Base-by-base conservation (phyloP, 1,139 yeast species). In the Candida pseudocylindracea region DNA sequence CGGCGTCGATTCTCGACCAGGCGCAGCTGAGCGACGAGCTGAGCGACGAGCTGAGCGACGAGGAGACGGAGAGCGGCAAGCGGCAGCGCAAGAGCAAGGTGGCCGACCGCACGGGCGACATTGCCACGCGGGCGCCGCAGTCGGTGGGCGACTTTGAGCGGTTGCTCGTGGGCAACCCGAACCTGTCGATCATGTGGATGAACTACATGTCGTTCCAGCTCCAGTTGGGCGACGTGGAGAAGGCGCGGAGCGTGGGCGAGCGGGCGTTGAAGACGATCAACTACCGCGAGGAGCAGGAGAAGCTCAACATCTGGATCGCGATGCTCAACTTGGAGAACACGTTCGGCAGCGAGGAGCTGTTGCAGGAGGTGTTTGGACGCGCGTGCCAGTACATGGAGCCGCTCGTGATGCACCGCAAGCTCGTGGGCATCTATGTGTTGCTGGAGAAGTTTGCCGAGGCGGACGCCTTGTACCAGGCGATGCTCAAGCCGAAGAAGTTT, bases 121-220 rank as follows among this genome's bases (percentile, higher is more conserved):
- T 88, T 39, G 71, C 70, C 44, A 67, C 91, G 20, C 65, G 85
- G 45, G 78, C 88, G 10, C 98, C 98, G 29, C 92, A 85, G 51
- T 81, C 95, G 34, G 75, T 72, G 32, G 57, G 72, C 36, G 99
- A 88, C 53, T 88, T 81, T 47, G 99, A 88, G 54, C 70, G 98
- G 45, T 57, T 88, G 41, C 63, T 88, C 35, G 67, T 88, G 37
- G 93, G 95, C 47, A 76, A 78, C 46, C 96, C 98, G 35, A 78
- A 81, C 56, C 80, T 94, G 2, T 85, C 98, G 2, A 68, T 85
- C 33, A 56, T 83, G 41, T 88, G 98, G 98, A 85, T 88, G 81
- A 81, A 85, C 54, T 88, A 79, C 54, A 88, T 91, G 95, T 88
- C 96, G 3, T 88, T 85, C 76, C 93, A 83, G 54, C 63, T 88